These are phyloP conservation scores for Phytophthora colocasiae DNA, from an alignment of 352 stramenopile species.

Conservation along the genomic window DNA sequence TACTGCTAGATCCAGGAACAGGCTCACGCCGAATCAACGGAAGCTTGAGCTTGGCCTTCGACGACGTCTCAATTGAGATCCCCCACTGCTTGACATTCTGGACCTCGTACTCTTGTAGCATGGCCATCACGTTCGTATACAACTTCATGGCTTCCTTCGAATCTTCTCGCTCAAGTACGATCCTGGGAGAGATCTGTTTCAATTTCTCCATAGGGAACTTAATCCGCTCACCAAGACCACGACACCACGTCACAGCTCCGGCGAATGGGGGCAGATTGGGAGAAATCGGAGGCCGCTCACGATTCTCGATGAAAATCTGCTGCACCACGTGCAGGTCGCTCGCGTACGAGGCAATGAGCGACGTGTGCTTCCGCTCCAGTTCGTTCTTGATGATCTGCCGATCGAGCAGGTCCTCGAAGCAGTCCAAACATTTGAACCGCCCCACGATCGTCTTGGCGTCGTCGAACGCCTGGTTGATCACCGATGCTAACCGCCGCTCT, in stretches of 20 bases:
- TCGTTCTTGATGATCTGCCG: conserved; percentile 89
- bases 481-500: conserved; percentile 83
- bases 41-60: conserved; percentile 88
- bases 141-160: conserved; percentile 91
- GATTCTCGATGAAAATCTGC: conserved; percentile 90
- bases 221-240: conserved; percentile 87
- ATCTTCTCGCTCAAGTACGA: conserved; percentile 91
- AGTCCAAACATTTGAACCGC: conserved; percentile 92
- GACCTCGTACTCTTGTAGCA: conserved; percentile 85
- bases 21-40: conserved; percentile 77
- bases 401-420: conserved; percentile 90
- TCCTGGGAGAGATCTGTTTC: conserved; percentile 72
- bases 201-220: conserved; percentile 91
- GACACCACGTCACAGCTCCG: conserved; percentile 92
- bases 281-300: conserved; percentile 87
- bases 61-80: conserved; percentile 80
- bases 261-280: conserved; percentile 91
- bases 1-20: conserved; percentile 13
- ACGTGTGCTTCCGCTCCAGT: conserved; percentile 88
- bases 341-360: conserved; percentile 81
- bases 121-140: conserved; percentile 89
- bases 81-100: conserved; percentile 86
- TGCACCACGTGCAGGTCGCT: conserved; percentile 87
- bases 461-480: conserved; percentile 94
- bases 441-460: conserved; percentile 90